A percentile compares a stretch with the other conserved stretches of the same genome.
phyloP scores from a whole-genome alignment of 2,329 filamentous ascomycete genomes.

The Apiospora hydei region DNA sequence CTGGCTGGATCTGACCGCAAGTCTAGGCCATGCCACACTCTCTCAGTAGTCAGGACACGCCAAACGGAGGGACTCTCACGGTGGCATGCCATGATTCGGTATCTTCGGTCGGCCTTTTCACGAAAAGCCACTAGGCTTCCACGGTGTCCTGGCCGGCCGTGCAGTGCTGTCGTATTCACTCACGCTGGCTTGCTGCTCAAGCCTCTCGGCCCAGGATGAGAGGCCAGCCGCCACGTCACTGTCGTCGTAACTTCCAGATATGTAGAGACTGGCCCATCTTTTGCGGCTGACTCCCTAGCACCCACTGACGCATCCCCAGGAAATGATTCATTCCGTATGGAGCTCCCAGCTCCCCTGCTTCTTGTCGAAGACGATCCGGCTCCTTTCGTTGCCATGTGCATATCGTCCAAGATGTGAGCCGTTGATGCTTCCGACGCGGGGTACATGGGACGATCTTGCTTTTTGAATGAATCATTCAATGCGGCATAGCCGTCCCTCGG shows the following conservation, averaged over 20 bases:
- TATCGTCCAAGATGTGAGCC: neutral
- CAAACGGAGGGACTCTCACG: neutral
- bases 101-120: neutral
- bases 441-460: constrained; percentile 12
- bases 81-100: neutral
- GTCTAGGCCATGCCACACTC: neutral
- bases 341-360: neutral
- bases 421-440: neutral
- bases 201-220: neutral
- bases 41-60: neutral
- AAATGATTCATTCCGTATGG: constrained; percentile 12
- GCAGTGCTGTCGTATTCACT: constrained; percentile 4
- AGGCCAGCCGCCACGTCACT: neutral
- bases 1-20: constrained; percentile 5
- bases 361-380: neutral
- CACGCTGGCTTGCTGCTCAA: constrained; percentile 1
- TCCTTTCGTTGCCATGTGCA: constrained; percentile 5
- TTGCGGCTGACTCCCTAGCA: constrained; percentile 9
- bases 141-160: neutral
- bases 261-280: neutral
- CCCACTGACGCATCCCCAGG: neutral
- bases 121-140: constrained; percentile 7
- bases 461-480: neutral
- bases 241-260: constrained; percentile 14
- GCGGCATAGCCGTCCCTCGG: neutral